Evolutionary conservation across 805 yeast genomes (phyloP).

Genomic region (Priceomyces castillae): DNA sequence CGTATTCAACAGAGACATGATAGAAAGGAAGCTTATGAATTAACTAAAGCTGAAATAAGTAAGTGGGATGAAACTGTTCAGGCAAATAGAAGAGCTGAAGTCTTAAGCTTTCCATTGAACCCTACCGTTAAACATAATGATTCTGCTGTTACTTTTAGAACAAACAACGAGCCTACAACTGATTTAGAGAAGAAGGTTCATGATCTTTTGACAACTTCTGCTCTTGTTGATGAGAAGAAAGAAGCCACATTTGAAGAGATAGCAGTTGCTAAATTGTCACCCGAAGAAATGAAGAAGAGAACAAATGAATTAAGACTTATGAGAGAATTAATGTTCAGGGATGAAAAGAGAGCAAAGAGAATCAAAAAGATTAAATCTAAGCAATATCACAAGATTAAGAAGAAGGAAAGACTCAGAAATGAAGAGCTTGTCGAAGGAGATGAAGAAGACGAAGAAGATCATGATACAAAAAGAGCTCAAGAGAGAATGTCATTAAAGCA

Average conservation of each 20-base stretch:
- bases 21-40: conserved; percentile 84
- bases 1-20: conserved; percentile 84
- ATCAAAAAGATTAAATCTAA: conserved; percentile 94
- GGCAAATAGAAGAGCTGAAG: conserved; percentile 80
- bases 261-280: conserved; percentile 74
- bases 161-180: conserved; percentile 43
- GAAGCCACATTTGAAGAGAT: conserved; percentile 86
- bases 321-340: conserved; percentile 96
- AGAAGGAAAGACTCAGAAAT: conserved; percentile 75
- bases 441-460: conserved; percentile 55
- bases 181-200: conserved; percentile 69
- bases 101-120: conserved; percentile 70
- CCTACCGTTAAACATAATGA: conserved; percentile 44
- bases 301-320: conserved; percentile 81
- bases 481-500: conserved; percentile 93
- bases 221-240: conserved; percentile 66
- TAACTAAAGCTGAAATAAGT: conserved; percentile 79
- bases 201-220: conserved; percentile 58
- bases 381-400: conserved; percentile 78
- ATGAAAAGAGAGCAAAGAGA: conserved; percentile 86
- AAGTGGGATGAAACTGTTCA: conserved; percentile 87
- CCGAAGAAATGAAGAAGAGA: conserved; percentile 74
- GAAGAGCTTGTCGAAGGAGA: conserved; percentile 65
- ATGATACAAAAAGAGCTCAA: conserved; percentile 73
- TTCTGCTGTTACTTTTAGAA: conserved; percentile 51